Evolutionary conservation across 2,329 filamentous ascomycete genomes (phyloP), one percentile per base, ranked within the genome.

Genomic region (Arthrobotrys entomopaga): DNA sequence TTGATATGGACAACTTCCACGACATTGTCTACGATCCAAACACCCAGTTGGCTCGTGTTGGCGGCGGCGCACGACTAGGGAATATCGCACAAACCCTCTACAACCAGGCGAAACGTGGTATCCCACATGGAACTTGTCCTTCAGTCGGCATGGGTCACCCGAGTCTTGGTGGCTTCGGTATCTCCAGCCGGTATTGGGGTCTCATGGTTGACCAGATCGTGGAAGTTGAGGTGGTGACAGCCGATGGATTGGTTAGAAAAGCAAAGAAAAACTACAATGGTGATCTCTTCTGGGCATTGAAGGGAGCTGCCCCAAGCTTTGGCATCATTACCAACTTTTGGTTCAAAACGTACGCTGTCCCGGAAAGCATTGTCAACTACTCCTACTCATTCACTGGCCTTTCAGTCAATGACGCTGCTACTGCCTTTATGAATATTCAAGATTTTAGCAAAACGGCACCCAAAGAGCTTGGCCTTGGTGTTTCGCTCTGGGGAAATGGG

Each of bases 201-300:
- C 79, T 84, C 1, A 81, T 85, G 1, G 80, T 87, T 52, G 86
- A 87, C 70, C 82, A 83, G 22, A 81, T 87, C 19, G 77, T 83
- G 8, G 83, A 80, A n/a, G 79, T 85, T 1, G 82, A 84, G 29
- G 84, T 86, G 0, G 83, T 87, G 0, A 80, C 84, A 22, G 76
- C 77, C 2, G 71, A 78, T 42, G 77, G 77, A 16, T 58, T 58
- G 2, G 11, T 69, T 5, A 66, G 65, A 10, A 72, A 48, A 6
- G 77, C 71, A 1, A 76, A 81, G 16, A 76, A 77, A 10, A 79
- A 77, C 1, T 79, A 81, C 66, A 81, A 84, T 75, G 29, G 75
- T 0, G 82, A 84, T 29, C 79, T 84, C 7, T 83, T 83, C 78
- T 84, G 82, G 82, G 83, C 82, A 7, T 65, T 84, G 11, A 81